phyloP scores from a whole-genome alignment of 2,329 filamentous ascomycete species.

The Rhytidhysteron rufulum region DNA sequence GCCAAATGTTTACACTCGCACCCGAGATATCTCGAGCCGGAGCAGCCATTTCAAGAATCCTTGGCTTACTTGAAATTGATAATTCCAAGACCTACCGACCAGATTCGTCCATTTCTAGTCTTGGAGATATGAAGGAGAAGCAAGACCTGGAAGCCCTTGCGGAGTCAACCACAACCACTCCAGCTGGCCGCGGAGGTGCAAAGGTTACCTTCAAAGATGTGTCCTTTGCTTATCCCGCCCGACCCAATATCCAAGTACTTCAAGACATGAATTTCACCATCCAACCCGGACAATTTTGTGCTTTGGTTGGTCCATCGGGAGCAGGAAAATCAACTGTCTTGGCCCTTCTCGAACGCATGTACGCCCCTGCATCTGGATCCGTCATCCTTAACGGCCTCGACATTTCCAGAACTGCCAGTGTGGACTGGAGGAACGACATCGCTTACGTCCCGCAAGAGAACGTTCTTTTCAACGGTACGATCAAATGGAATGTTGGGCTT shows the following conservation, averaged over 20 bases:
- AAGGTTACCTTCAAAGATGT: slow-evolving; percentile 53
- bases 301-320: slow-evolving; percentile 58
- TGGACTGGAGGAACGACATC: slow-evolving; percentile 17
- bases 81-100: not conserved
- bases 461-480: slow-evolving; percentile 45
- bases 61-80: not conserved
- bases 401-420: slow-evolving; percentile 21
- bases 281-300: slow-evolving; percentile 53
- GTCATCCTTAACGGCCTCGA: slow-evolving; percentile 45
- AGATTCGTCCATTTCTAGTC: not conserved
- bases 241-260: slow-evolving; percentile 53
- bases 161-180: not conserved
- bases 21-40: slow-evolving; percentile 69
- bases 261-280: slow-evolving; percentile 51
- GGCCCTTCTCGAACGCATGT: slow-evolving; percentile 45
- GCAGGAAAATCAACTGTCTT: slow-evolving; percentile 62
- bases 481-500: slow-evolving; percentile 46
- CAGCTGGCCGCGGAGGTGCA: not conserved
- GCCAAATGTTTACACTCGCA: slow-evolving; percentile 70
- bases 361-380: slow-evolving; percentile 42
- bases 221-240: slow-evolving; percentile 58
- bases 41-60: slow-evolving; percentile 39
- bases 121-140: not conserved
- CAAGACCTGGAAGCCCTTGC: not conserved
- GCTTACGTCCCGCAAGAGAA: slow-evolving; percentile 47